These are phyloP conservation scores for Termitomyces titanicus DNA, from an alignment of 768 basidiomycete species.

Conservation along the genomic window DNA sequence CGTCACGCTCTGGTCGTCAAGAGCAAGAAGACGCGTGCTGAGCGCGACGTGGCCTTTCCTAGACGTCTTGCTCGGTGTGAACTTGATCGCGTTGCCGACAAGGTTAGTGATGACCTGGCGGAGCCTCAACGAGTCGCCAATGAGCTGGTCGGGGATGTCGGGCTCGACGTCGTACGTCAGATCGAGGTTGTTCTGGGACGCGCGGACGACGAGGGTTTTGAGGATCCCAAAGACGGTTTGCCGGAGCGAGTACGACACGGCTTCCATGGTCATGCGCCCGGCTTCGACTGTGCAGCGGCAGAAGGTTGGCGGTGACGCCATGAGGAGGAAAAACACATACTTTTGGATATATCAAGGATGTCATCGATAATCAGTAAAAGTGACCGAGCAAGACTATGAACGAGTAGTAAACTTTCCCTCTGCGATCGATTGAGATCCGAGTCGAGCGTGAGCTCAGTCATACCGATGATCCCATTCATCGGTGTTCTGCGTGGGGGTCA, in stretches of 20 bases:
- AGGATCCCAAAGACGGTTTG: slow-evolving; percentile 96
- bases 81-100: slow-evolving; percentile 96
- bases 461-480: slow-evolving; percentile 99
- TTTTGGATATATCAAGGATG: slow-evolving; percentile 99
- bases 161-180: slow-evolving; percentile 95
- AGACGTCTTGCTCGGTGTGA: slow-evolving; percentile 78
- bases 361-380: slow-evolving; percentile 97
- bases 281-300: slow-evolving; percentile 77
- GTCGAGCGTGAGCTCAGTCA: slow-evolving; percentile 97
- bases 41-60: slow-evolving; percentile 89
- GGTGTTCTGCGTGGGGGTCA: slow-evolving; percentile 72
- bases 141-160: slow-evolving; percentile 93
- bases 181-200: slow-evolving; percentile 94
- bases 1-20: slow-evolving; percentile 82
- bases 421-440: slow-evolving; percentile 93
- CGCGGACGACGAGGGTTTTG: slow-evolving; percentile 96
- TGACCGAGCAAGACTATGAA: slow-evolving; percentile 91
- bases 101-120: slow-evolving; percentile 95
- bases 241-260: slow-evolving; percentile 97
- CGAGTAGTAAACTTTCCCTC: slow-evolving; percentile 91
- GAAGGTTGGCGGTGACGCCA: slow-evolving; percentile 10
- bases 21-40: slow-evolving; percentile 72
- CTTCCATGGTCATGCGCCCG: slow-evolving; percentile 99
- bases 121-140: slow-evolving; percentile 92
- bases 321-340: slow-evolving; percentile 44